Percentiles rank a stretch among this genome's conserved stretches.
These are phyloP conservation scores for Lumnitzera littorea DNA, from an alignment of 345 rosid species.

Conservation along the genomic window DNA sequence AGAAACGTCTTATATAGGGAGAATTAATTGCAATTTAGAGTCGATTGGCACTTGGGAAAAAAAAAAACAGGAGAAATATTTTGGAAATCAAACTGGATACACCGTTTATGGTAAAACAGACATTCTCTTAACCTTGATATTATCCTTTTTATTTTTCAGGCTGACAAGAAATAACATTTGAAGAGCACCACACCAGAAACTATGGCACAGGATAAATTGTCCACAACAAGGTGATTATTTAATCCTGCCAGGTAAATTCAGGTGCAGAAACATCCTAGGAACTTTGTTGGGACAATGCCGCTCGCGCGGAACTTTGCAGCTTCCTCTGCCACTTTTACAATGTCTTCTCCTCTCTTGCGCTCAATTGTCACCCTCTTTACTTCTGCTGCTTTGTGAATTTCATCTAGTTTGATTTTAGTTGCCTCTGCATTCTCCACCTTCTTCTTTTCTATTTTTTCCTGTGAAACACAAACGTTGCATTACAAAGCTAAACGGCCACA, in stretches of 20 bases:
- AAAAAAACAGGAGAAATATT: too few relatives aligned
- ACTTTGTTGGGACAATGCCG: slow-evolving; percentile 31
- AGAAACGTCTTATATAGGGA: too few relatives aligned
- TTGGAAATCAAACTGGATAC: too few relatives aligned
- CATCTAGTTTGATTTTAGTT: slow-evolving; percentile 40
- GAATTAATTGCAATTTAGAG: too few relatives aligned
- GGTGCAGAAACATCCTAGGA: slow-evolving; percentile 27
- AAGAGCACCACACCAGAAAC: not conserved
- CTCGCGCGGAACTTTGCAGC: slow-evolving; percentile 39
- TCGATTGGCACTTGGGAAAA: too few relatives aligned
- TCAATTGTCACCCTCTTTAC: slow-evolving; percentile 45
- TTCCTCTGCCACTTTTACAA: slow-evolving; percentile 37
- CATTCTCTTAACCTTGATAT: too few relatives aligned
- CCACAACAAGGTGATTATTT: not conserved
- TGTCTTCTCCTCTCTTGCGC: slow-evolving; percentile 30
- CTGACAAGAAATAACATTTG: not conserved
- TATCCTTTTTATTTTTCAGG: too few relatives aligned
- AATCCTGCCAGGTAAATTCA: not conserved
- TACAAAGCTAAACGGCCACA: not conserved
- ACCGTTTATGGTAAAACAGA: too few relatives aligned
- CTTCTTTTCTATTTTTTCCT: slow-evolving; percentile 50
- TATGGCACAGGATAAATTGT: not conserved
- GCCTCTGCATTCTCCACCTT: slow-evolving; percentile 43
- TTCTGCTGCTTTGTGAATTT: slow-evolving; percentile 48
- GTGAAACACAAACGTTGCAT: not conserved